Conservation (phyloP, 805 yeast species). For the Blastobotrys muscicola region DNA sequence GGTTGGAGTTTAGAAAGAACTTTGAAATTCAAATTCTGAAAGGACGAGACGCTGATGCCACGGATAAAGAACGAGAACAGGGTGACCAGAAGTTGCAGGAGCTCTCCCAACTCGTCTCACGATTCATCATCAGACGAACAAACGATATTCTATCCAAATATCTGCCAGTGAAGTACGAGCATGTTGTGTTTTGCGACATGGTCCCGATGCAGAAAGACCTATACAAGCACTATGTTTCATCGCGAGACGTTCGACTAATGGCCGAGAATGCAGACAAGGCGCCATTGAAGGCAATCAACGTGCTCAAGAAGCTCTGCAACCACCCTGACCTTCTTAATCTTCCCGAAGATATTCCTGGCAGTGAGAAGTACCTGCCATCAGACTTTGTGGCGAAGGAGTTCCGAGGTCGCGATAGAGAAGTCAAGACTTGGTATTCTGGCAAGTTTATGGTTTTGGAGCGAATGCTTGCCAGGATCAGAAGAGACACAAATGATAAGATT, state of each 20-base stretch:
- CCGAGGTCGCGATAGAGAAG: constrained; percentile 47
- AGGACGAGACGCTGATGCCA: constrained; percentile 85
- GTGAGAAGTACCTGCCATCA: constrained; percentile 51
- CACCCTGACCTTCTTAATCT: constrained; percentile 82
- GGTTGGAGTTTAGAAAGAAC: constrained; percentile 73
- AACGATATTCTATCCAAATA: constrained; percentile 91
- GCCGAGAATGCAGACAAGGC: constrained; percentile 20
- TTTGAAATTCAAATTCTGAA: constrained; percentile 71
- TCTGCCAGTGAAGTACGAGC: constrained; percentile 91
- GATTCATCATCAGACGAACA: constrained; percentile 87
- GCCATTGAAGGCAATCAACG: constrained; percentile 52
- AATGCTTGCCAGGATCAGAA: constrained; percentile 64
- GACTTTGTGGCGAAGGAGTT: constrained; percentile 46
- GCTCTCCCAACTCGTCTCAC: constrained; percentile 67
- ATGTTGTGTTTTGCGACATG: constrained; percentile 84
- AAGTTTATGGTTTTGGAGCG: constrained; percentile 79
- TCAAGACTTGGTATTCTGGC: constrained; percentile 78
- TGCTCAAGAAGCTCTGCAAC: constrained; percentile 82
- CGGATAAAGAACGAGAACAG: constrained; percentile 59
- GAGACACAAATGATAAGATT: constrained; percentile 87
- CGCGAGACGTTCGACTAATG: constrained; percentile 69
- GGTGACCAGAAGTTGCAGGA: constrained; percentile 66
- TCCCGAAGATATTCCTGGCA: constrained; percentile 69
- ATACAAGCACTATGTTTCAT: constrained; percentile 64
- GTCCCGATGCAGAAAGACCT: constrained; percentile 66